Base-by-base conservation (phyloP, 306 rosid genomes). In the Albizia julibrissin region DNA sequence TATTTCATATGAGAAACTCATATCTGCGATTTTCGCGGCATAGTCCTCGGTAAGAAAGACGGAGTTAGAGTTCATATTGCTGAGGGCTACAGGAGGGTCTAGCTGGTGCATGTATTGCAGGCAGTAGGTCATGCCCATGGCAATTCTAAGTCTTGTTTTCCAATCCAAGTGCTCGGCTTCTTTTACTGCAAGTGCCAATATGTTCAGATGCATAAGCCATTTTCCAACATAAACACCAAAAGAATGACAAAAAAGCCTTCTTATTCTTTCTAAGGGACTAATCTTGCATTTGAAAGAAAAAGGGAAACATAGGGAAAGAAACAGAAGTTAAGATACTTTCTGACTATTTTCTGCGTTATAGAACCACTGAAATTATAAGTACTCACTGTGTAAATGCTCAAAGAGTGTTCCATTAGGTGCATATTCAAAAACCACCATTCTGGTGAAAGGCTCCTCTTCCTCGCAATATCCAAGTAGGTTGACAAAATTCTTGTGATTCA, bases 121-220 rank as follows among this genome's bases (percentile, higher is more conserved):
- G 86, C 94, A 92, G 90, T 92, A 93, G 67, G 96, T 91, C 88
- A 86, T 86, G 69, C 99, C 99, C 91, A 91, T 89, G 42, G 92
- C 89, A 59, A 90, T 87, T 84, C 99, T 88, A 13, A 92, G 85
- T 67, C 97, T 90, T 89, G 94, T 90, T 81, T 37, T 86, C 99
- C 97, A 96, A 84, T 96, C 94, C 90, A 96, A 85, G 87, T 96
- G 98, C 87, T 96, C 99, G 5, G 97, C 90, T 87, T 95, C 99
- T 89, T 85, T 81, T 77, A 91, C 99, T 95, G 94, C 85, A 87
- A 75, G 74, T 72, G 13, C 26, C 77, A 84, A 78, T n/a, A 73
- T 24, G 47, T 76, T 62, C 43, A 69, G 76, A 77, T 77, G 61
- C 68, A 40, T 86, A 58, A 84, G 65, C 72, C 29, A 76, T 84